A percentile compares a stretch with the other conserved stretches of the same genome.
These are phyloP conservation scores for Phytophthora cactorum DNA, from an alignment of 352 stramenopile species.

Conservation along the genomic window DNA sequence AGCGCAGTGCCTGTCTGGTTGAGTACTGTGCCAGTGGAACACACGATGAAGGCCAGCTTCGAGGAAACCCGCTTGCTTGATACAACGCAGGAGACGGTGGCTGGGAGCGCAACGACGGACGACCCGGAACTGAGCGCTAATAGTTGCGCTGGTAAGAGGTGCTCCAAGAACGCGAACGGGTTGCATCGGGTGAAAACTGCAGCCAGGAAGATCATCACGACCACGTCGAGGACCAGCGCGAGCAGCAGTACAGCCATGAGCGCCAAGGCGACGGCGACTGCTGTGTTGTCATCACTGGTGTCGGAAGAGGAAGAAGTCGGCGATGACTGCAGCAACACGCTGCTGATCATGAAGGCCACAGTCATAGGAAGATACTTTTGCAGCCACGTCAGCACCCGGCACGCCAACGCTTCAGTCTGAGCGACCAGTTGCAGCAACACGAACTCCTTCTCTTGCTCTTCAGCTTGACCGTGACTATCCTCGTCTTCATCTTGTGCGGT, in stretches of 20 bases:
- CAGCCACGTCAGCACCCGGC: slow-evolving; percentile 44
- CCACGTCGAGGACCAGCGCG: slow-evolving; percentile 48
- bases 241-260: slow-evolving; percentile 56
- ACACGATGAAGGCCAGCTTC: slow-evolving; percentile 64
- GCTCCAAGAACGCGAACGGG: slow-evolving; percentile 48
- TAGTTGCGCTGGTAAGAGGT: slow-evolving; percentile 57
- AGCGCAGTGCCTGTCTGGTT: slow-evolving; percentile 73
- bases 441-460: slow-evolving; percentile 24
- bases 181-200: slow-evolving; percentile 54
- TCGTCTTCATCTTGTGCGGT: slow-evolving; percentile 1
- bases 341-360: slow-evolving; percentile 52
- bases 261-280: slow-evolving; percentile 40
- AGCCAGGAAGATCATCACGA: slow-evolving; percentile 44
- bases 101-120: slow-evolving; percentile 55
- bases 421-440: slow-evolving; percentile 56
- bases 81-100: slow-evolving; percentile 58
- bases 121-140: slow-evolving; percentile 59
- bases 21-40: slow-evolving; percentile 45
- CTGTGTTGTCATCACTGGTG: slow-evolving; percentile 9
- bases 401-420: slow-evolving; percentile 51
- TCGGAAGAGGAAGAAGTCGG: slow-evolving; percentile 2
- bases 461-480: neutral
- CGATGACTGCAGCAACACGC: slow-evolving; percentile 40
- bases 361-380: slow-evolving; percentile 49
- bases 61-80: slow-evolving; percentile 60